phyloP scores from a whole-genome alignment of 1,284 basidiomycete species.

The Trametes polyzona region DNA sequence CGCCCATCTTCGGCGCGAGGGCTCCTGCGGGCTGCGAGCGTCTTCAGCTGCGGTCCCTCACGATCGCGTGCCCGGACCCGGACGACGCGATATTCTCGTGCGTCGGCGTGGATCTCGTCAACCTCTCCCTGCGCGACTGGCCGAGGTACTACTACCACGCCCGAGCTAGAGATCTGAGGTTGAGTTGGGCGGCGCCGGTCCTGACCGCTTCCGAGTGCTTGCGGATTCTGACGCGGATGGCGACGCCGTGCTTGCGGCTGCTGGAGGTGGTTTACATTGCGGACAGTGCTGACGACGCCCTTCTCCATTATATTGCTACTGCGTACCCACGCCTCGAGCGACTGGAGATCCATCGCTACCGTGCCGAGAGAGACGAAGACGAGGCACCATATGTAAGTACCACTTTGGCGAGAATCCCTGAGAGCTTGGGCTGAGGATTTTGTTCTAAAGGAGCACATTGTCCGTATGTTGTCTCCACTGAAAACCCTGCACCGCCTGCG shows the following conservation, averaged over 20 bases:
- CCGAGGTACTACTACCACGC: no score
- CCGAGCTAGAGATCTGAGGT: no score
- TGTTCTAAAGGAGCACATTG: neutral
- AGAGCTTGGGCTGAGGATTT: neutral
- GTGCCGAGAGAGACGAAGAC: neutral
- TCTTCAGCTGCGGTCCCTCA: neutral
- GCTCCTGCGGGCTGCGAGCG: neutral
- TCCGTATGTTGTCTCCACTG: neutral
- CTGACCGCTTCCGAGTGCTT: no score
- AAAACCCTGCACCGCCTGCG: neutral
- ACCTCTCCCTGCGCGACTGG: no score
- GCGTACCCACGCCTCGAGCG: neutral
- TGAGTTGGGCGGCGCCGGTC: no score
- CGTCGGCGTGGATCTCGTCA: no score
- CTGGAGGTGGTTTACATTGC: neutral
- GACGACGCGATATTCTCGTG: no score
- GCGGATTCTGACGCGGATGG: no score
- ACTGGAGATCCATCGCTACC: slow-evolving; percentile 4
- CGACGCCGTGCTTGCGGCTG: no score
- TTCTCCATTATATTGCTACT: neutral
- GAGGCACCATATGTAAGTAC: neutral
- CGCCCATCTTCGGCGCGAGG: neutral
- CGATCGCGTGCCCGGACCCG: no score
- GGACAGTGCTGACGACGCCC: neutral
- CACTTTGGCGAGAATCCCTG: no score